phyloP scores from a whole-genome alignment of 1,284 basidiomycete species.

The Rhodotorula sp. region DNA sequence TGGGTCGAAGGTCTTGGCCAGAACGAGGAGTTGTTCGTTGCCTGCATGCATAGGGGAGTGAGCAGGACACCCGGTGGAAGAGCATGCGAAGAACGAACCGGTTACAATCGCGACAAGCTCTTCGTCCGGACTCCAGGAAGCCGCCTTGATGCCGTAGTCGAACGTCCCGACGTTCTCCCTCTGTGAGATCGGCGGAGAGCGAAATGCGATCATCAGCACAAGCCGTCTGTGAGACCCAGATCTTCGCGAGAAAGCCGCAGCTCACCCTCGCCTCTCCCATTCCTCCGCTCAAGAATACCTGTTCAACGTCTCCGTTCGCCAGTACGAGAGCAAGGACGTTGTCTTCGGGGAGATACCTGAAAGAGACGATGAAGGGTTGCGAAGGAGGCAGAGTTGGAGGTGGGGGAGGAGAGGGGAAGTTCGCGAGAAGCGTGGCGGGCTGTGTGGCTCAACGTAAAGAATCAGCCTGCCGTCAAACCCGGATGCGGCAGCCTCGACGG shows the following conservation, averaged over 20 bases:
- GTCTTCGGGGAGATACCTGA: constrained; percentile 67
- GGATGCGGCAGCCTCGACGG: neutral
- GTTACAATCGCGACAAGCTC: constrained; percentile 76
- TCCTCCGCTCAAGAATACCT: constrained; percentile 49
- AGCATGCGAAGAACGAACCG: constrained; percentile 55
- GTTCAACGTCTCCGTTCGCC: constrained; percentile 73
- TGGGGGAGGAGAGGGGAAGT: constrained; percentile 2
- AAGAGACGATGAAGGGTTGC: constrained; percentile 54
- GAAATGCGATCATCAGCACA: neutral
- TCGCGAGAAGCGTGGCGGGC: constrained; percentile 12
- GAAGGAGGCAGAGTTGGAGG: neutral
- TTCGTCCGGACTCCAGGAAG: constrained; percentile 88
- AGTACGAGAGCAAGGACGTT: constrained; percentile 64
- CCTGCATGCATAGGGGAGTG: constrained; percentile 52
- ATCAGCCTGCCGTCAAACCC: neutral
- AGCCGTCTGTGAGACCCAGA: neutral
- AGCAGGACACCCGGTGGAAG: neutral
- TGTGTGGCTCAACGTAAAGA: neutral
- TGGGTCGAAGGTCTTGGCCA: constrained; percentile 86
- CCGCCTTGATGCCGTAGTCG: constrained; percentile 77
- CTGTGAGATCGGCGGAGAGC: constrained; percentile 1
- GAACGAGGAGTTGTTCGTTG: constrained; percentile 76
- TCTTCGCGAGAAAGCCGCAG: constrained; percentile 41
- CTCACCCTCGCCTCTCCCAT: constrained; percentile 28
- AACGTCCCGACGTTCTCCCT: constrained; percentile 77